phyloP scores from a whole-genome alignment of 345 rosid species.

The Hibiscus tridactylites region DNA sequence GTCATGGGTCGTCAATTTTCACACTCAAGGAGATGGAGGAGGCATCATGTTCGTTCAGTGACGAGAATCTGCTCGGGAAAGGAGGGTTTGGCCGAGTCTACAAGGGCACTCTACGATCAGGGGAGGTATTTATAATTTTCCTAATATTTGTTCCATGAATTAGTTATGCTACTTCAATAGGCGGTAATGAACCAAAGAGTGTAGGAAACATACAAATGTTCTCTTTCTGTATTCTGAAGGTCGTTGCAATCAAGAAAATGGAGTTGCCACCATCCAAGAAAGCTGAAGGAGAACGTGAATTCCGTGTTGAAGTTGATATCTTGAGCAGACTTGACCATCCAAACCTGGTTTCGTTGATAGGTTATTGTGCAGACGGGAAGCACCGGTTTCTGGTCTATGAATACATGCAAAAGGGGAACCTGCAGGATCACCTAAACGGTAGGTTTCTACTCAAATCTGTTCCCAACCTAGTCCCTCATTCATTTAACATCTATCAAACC shows the following conservation, averaged over 20 bases:
- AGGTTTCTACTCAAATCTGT: slow-evolving; percentile 18
- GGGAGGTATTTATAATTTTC: slow-evolving; percentile 47
- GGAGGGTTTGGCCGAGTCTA: slow-evolving; percentile 95
- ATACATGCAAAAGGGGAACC: slow-evolving; percentile 88
- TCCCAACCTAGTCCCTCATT: background rate
- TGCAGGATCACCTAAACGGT: slow-evolving; percentile 94
- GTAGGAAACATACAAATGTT: background rate
- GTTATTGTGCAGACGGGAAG: slow-evolving; percentile 93
- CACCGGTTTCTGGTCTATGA: slow-evolving; percentile 89
- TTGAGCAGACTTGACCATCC: slow-evolving; percentile 92
- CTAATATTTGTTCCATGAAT: background rate
- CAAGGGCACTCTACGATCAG: slow-evolving; percentile 68
- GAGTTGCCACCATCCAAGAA: slow-evolving; percentile 72
- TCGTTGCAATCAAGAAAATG: slow-evolving; percentile 97
- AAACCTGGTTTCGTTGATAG: slow-evolving; percentile 81
- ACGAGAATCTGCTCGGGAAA: slow-evolving; percentile 63
- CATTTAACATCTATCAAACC: slow-evolving; percentile 4
- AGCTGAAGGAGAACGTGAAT: slow-evolving; percentile 90
- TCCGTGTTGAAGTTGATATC: slow-evolving; percentile 93
- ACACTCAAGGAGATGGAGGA: slow-evolving; percentile 90
- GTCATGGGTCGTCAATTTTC: slow-evolving; percentile 59
- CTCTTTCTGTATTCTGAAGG: slow-evolving; percentile 37
- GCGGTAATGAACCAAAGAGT: background rate
- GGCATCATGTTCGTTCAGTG: slow-evolving; percentile 70
- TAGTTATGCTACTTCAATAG: background rate